Evolutionary conservation across 176 grass and related monocot genomes (phyloP).

Genomic region (Avena atlantica): DNA sequence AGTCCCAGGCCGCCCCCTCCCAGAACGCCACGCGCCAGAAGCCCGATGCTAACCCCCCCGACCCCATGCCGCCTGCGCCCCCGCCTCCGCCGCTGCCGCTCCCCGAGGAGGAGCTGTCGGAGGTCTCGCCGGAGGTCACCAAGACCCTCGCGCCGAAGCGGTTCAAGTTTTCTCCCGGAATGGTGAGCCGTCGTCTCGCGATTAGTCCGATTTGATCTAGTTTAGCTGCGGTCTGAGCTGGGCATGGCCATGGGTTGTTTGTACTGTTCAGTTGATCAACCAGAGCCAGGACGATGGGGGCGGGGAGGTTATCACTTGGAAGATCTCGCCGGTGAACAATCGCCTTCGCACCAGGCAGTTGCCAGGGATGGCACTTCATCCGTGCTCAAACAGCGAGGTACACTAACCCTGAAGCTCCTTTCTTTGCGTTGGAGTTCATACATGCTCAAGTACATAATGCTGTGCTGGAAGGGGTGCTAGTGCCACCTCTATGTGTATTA

Average conservation of each 20-base stretch:
- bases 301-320: conserved; percentile 81
- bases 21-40: conserved; percentile 50
- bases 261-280: conserved; percentile 72
- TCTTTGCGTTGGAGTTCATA: background rate
- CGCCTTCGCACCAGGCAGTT: conserved; percentile 67
- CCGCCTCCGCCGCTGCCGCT: conserved; percentile 21
- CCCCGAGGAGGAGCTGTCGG: conserved; percentile 41
- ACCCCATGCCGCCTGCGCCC: conserved; percentile 21
- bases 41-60: conserved; percentile 23
- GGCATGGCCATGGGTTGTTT: conserved; percentile 23
- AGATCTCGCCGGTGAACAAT: conserved; percentile 89
- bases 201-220: background rate
- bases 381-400: conserved; percentile 76
- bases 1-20: conserved; percentile 64
- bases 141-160: conserved; percentile 68
- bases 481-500: background rate
- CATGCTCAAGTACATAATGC: background rate
- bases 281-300: conserved; percentile 93
- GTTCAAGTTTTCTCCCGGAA: conserved; percentile 91
- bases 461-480: conserved; percentile 6
- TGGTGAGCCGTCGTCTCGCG: conserved; percentile 51
- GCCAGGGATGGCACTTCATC: conserved; percentile 52
- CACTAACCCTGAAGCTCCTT: conserved; percentile 2
- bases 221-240: background rate
- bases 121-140: conserved; percentile 81